Evolutionary conservation across 306 rosid genomes (phyloP), one percentile per base, ranked within the genome.

Genomic region (Cicer yamashitae): DNA sequence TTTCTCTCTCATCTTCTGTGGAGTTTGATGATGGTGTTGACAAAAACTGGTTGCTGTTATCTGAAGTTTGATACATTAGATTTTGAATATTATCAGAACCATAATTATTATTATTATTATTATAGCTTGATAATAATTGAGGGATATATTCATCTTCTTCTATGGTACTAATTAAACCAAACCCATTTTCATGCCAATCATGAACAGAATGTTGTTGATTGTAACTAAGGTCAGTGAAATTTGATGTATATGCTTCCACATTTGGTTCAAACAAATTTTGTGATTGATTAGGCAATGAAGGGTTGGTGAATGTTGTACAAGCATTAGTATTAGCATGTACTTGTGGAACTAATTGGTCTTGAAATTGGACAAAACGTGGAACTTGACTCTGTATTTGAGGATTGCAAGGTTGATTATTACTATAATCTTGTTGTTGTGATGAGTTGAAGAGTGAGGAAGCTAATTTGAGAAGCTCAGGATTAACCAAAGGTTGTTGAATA

Each of bases 11-110:
- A 46, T 92, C 99, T 75, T 94, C 97, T 1, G 89, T 85, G 1
- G 97, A 94, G 60, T 81, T 91, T 0, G 96, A 87, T 1, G 91
- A 87, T n/a, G 98, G 93, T 1, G 99, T 87, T 3, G 97, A 90
- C n/a, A 89, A 76, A 53, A 86, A 87, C 51, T 74, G 83, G 41
- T 86, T 75, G 37, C 37, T 30, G 37, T 30, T 30, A 30, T 30
- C 37, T 1, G 93, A 73, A 8, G 84, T 73, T 57, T 87, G 81
- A 50, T 79, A 88, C 72, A 76, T 4, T 0, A 64, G 7, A 63
- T 74, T 67, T 67, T 83, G 80, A 38, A 64, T 15, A 38, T 70
- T 13, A 70, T 83, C 83, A 39, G 58, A 71, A 57, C 73, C 63
- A 14, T 70, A 76, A 66, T 58, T 60, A 53, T 69, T 30, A 22